Evolutionary conservation across 371 early-diverging fungal genomes (phyloP).

Genomic region (Mortierella sp.): DNA sequence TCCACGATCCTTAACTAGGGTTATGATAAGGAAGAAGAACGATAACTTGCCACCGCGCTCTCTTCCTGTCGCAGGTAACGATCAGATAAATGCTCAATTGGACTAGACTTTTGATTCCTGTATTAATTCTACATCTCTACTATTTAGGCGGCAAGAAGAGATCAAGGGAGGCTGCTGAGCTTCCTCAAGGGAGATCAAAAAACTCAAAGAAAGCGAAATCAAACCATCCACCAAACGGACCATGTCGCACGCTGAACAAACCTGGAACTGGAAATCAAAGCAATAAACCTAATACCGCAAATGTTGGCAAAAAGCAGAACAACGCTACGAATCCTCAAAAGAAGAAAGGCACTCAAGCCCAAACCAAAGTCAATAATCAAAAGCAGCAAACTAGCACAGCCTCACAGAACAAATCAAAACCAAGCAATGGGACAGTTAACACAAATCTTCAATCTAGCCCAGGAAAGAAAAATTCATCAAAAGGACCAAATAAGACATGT

Average conservation of each 20-base stretch:
- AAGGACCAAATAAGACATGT: background rate
- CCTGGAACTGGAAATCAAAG: background rate
- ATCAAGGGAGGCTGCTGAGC: conserved; percentile 5
- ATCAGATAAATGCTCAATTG: background rate
- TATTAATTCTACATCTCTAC: background rate
- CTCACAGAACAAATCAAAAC: background rate
- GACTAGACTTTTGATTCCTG: background rate
- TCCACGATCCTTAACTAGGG: conserved; percentile 15
- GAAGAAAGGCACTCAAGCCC: background rate
- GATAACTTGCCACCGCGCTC: conserved; percentile 36
- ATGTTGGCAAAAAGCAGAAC: background rate
- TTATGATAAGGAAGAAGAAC: conserved; percentile 38
- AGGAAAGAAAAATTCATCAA: background rate
- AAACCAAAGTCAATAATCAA: background rate
- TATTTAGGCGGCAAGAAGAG: conserved; percentile 29
- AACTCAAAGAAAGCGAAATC: background rate
- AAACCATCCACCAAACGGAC: background rate
- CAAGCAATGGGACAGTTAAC: background rate
- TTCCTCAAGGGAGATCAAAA: background rate
- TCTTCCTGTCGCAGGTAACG: conserved; percentile 28
- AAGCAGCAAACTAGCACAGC: background rate
- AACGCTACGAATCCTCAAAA: background rate
- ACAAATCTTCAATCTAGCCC: background rate
- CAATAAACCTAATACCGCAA: background rate
- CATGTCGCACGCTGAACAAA: background rate